phyloP scores from a whole-genome alignment of 2,329 filamentous ascomycete genomes.

The Exophiala sp. region DNA sequence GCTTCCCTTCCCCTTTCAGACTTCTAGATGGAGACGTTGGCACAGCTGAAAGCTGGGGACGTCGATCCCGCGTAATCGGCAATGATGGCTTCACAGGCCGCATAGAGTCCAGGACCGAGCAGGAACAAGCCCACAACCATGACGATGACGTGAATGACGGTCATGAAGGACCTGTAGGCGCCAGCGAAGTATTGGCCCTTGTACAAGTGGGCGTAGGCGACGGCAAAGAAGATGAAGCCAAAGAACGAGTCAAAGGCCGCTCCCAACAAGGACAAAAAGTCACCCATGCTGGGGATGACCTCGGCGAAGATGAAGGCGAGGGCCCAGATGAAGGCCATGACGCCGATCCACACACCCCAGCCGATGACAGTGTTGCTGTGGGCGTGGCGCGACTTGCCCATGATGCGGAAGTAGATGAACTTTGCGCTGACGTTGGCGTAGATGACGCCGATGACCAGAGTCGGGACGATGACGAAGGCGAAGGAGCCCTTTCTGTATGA shows the following conservation, averaged over 20 bases:
- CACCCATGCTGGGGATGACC: constrained; percentile 49
- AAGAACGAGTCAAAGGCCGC: constrained; percentile 51
- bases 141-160: constrained; percentile 45
- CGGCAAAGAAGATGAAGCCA: constrained; percentile 51
- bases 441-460: constrained; percentile 49
- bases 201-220: constrained; percentile 49
- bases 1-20: too few relatives aligned
- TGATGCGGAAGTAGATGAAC: constrained; percentile 44
- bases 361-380: constrained; percentile 48
- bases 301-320: constrained; percentile 47
- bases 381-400: constrained; percentile 44
- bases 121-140: constrained; percentile 48
- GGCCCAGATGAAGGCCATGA: constrained; percentile 17
- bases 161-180: constrained; percentile 39
- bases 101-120: constrained; percentile 52
- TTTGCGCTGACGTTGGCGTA: constrained; percentile 50
- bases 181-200: constrained; percentile 39
- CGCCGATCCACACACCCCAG: constrained; percentile 43
- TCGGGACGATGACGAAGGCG: constrained; percentile 51
- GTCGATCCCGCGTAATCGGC: constrained; percentile 46
- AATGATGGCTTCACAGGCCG: constrained; percentile 52
- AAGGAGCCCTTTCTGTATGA: constrained; percentile 50
- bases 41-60: constrained; percentile 50
- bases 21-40: constrained; percentile 45
- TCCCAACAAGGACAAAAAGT: constrained; percentile 48